phyloP scores from a whole-genome alignment of 148 eudicot species.

The Linanthus parryae region DNA sequence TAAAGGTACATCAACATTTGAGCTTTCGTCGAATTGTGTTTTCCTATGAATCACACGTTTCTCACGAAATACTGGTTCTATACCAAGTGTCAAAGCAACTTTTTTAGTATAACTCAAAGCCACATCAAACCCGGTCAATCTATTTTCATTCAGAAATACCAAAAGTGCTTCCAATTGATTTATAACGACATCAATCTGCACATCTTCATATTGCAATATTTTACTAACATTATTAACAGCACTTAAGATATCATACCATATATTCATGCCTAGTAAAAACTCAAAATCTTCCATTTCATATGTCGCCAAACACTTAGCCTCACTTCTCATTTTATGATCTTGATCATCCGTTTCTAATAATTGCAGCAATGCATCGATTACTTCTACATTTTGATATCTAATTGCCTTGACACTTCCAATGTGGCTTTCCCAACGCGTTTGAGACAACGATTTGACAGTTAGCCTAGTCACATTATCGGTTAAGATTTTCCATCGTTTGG shows the following conservation, averaged over 20 bases:
- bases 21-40: constrained; percentile 13
- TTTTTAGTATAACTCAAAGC: no score
- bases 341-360: constrained; percentile 5
- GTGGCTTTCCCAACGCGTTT: constrained; percentile 10
- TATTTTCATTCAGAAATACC: neutral
- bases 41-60: constrained; percentile 9
- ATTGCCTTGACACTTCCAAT: constrained; percentile 4
- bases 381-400: constrained; percentile 2
- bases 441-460: constrained; percentile 6
- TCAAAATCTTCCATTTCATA: constrained; percentile 24
- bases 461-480: neutral
- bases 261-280: constrained; percentile 2
- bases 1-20: neutral
- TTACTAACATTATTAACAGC: neutral
- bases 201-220: no score
- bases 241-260: constrained; percentile 12
- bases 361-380: constrained; percentile 7
- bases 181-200: constrained; percentile 1
- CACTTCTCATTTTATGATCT: constrained; percentile 12
- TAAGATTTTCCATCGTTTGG: constrained; percentile 1
- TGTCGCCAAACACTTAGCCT: constrained; percentile 14
- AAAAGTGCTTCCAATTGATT: neutral
- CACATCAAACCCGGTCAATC: neutral
- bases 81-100: no score
- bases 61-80: no score